phyloP scores from a whole-genome alignment of 2,329 filamentous ascomycete genomes.

The Botrytis galanthina region DNA sequence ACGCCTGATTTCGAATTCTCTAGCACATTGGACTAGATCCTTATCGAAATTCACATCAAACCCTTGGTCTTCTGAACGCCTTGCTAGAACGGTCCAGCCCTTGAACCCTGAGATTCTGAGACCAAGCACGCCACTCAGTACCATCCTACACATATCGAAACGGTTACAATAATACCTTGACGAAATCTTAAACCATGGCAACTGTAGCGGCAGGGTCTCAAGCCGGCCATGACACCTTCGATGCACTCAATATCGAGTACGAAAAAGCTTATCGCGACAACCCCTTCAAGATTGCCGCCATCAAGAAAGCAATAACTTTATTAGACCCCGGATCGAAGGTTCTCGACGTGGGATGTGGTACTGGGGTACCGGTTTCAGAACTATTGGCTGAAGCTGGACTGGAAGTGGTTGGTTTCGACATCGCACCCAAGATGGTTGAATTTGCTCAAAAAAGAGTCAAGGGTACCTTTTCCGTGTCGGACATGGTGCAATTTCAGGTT shows the following conservation, averaged over 20 bases:
- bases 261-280: slow-evolving; percentile 19
- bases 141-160: no score
- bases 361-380: slow-evolving; percentile 36
- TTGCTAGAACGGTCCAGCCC: background rate
- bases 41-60: background rate
- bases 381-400: slow-evolving; percentile 32
- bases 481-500: slow-evolving; percentile 29
- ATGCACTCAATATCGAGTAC: slow-evolving; percentile 19
- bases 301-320: slow-evolving; percentile 6
- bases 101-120: background rate
- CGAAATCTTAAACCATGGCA: slow-evolving; percentile 5
- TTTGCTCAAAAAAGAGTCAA: slow-evolving; percentile 23
- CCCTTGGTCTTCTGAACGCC: background rate
- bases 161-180: background rate
- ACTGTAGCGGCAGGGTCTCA: slow-evolving; percentile 24
- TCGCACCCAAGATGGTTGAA: slow-evolving; percentile 39
- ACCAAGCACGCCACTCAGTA: background rate
- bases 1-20: background rate
- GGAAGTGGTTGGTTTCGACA: slow-evolving; percentile 29
- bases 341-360: slow-evolving; percentile 40
- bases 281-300: slow-evolving; percentile 1
- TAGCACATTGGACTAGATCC: background rate
- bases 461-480: slow-evolving; percentile 22
- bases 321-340: slow-evolving; percentile 3
- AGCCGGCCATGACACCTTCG: slow-evolving; percentile 29